Conservation (phyloP, 108 stramenopile species). For the Schizochytrium sp. region DNA sequence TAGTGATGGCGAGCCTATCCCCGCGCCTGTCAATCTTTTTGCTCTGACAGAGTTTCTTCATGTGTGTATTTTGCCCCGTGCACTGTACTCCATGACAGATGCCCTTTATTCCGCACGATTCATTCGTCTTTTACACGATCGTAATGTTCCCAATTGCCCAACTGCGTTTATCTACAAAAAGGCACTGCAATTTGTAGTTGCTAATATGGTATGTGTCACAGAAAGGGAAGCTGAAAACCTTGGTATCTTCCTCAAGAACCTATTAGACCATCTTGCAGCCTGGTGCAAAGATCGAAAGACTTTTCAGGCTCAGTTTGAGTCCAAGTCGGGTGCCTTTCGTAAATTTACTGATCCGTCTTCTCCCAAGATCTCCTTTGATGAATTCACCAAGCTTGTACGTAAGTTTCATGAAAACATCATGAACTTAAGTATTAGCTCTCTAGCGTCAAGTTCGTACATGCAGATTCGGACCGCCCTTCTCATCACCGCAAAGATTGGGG, state of each 20-base stretch:
- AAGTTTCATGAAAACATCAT: slow-evolving; percentile 13
- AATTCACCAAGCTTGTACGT: not conserved
- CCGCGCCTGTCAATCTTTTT: not conserved
- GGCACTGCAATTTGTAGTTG: slow-evolving; percentile 39
- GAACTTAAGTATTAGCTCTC: not conserved
- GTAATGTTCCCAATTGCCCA: slow-evolving; percentile 12
- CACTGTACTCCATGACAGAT: slow-evolving; percentile 37
- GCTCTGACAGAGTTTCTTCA: slow-evolving; percentile 38
- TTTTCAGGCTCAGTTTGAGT: not conserved
- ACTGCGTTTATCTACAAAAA: slow-evolving; percentile 28
- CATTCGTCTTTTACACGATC: slow-evolving; percentile 56
- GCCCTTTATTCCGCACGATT: slow-evolving; percentile 36
- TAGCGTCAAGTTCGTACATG: slow-evolving; percentile 34
- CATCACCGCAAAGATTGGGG: slow-evolving; percentile 42
- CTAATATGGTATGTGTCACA: slow-evolving; percentile 55
- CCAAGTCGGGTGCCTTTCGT: slow-evolving; percentile 41
- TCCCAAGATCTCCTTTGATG: slow-evolving; percentile 11
- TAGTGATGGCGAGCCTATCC: not conserved
- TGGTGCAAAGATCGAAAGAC: slow-evolving; percentile 47
- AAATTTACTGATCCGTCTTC: slow-evolving; percentile 40
- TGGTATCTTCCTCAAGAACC: slow-evolving; percentile 44
- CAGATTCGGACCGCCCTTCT: slow-evolving; percentile 42
- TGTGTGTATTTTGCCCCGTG: slow-evolving; percentile 18
- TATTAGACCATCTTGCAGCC: not conserved
- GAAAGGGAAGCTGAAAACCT: slow-evolving; percentile 40